phyloP scores from a whole-genome alignment of 495 filamentous ascomycete genomes.

The Talaromyces wortmannii region DNA sequence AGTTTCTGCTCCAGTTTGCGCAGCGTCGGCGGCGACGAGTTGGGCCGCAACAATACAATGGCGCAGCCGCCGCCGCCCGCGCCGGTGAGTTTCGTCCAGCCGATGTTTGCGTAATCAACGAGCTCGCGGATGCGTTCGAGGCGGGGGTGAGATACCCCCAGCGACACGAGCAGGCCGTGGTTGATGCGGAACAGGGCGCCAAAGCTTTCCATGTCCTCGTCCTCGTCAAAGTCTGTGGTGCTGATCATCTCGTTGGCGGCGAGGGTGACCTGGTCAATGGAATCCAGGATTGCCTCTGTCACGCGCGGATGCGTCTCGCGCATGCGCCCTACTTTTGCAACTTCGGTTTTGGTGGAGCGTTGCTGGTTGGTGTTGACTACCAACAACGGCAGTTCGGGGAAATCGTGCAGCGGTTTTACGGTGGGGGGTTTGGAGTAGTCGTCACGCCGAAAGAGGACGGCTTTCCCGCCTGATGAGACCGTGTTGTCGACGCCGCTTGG shows the following conservation, averaged over 20 bases:
- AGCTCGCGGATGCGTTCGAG: slow-evolving; percentile 78
- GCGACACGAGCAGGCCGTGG: slow-evolving; percentile 68
- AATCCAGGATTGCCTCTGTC: slow-evolving; percentile 60
- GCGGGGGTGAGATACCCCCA: slow-evolving; percentile 80
- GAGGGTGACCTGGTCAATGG: slow-evolving; percentile 66
- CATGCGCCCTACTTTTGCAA: slow-evolving; percentile 66
- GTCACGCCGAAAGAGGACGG: slow-evolving; percentile 69
- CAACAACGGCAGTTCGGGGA: slow-evolving; percentile 73
- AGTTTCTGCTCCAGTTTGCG: slow-evolving; percentile 51
- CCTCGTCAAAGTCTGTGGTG: slow-evolving; percentile 50
- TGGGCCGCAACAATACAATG: slow-evolving; percentile 67
- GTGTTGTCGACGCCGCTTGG: slow-evolving; percentile 87
- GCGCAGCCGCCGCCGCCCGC: slow-evolving; percentile 82
- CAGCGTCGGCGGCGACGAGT: slow-evolving; percentile 6
- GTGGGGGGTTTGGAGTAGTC: slow-evolving; percentile 64
- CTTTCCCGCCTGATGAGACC: slow-evolving; percentile 72
- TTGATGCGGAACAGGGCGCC: slow-evolving; percentile 79
- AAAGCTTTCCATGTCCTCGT: slow-evolving; percentile 48
- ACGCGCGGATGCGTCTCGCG: slow-evolving; percentile 56
- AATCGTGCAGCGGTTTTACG: slow-evolving; percentile 62
- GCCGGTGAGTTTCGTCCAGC: slow-evolving; percentile 84
- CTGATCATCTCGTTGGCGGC: slow-evolving; percentile 60
- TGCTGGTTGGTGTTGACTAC: slow-evolving; percentile 69
- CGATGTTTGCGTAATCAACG: slow-evolving; percentile 69
- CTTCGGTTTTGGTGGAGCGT: slow-evolving; percentile 70